Evolutionary conservation across 371 early-diverging fungal genomes (phyloP).

Genomic region (Syncephalis fuscata): DNA sequence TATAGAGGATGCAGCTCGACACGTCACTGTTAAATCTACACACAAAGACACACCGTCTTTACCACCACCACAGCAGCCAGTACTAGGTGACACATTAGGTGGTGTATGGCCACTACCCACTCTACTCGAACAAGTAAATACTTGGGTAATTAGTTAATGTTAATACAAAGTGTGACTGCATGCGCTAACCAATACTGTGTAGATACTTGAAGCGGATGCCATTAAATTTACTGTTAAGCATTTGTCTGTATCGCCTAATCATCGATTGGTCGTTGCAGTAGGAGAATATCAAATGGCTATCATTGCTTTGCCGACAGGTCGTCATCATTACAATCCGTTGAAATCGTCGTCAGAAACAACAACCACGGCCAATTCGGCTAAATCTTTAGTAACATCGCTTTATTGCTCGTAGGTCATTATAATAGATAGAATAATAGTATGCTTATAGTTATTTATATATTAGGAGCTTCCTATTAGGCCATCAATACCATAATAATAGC

Average conservation of each 20-base stretch:
- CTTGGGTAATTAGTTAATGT: background rate
- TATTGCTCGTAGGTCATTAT: background rate
- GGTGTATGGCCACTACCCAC: background rate
- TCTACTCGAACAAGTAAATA: background rate
- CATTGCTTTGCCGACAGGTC: background rate
- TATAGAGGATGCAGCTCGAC: too few relatives aligned
- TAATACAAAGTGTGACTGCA: background rate
- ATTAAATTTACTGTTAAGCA: too few relatives aligned
- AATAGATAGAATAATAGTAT: background rate
- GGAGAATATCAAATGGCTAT: conserved; percentile 6
- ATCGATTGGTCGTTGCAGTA: conserved; percentile 2
- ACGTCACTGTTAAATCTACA: too few relatives aligned
- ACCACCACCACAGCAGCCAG: too few relatives aligned
- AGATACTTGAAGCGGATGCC: too few relatives aligned
- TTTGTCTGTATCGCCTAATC: too few relatives aligned
- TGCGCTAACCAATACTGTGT: background rate
- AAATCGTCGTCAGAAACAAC: background rate
- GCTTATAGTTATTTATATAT: background rate
- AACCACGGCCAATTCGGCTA: background rate
- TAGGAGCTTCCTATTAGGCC: conserved; percentile 3
- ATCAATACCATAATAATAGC: background rate
- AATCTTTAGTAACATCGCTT: conserved; percentile 1
- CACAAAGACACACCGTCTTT: too few relatives aligned
- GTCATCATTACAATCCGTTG: background rate
- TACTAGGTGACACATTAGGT: too few relatives aligned